Percentiles rank a stretch among this genome's conserved stretches.
phyloP scores from a whole-genome alignment of 768 basidiomycete genomes.

The Podaxis sp. region DNA sequence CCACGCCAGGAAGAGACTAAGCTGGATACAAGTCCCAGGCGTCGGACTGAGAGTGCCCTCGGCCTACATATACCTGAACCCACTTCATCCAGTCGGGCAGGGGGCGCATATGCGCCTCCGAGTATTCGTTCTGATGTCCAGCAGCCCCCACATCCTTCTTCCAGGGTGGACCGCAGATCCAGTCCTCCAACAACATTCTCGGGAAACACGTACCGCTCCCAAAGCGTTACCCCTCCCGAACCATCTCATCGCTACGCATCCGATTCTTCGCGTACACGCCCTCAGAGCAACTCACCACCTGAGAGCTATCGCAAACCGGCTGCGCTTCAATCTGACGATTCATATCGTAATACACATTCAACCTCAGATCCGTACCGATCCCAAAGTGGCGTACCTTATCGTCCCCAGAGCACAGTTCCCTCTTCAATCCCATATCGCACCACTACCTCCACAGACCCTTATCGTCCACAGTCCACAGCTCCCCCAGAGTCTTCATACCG shows the following conservation, averaged over 20 bases:
- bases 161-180: neutral
- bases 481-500: conserved; percentile 13
- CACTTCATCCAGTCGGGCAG: neutral
- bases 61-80: neutral
- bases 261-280: neutral
- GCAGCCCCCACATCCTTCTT: neutral
- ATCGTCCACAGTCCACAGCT: conserved; percentile 12
- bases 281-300: conserved; percentile 7
- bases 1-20: conserved; percentile 5
- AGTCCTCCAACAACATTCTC: conserved; percentile 2
- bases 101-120: neutral
- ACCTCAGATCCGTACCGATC: conserved; percentile 1
- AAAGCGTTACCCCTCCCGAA: neutral
- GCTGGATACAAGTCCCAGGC: conserved; percentile 9
- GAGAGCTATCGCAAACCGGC: neutral
- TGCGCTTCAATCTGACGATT: neutral
- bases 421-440: neutral
- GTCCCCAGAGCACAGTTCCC: conserved; percentile 8
- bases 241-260: neutral
- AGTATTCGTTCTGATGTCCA: neutral
- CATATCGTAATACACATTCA: neutral
- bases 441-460: neutral
- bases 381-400: conserved; percentile 4
- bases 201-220: neutral
- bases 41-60: neutral